Base-by-base conservation (phyloP, 129 eudicot species). In the Centrapalus pauciflorus region DNA sequence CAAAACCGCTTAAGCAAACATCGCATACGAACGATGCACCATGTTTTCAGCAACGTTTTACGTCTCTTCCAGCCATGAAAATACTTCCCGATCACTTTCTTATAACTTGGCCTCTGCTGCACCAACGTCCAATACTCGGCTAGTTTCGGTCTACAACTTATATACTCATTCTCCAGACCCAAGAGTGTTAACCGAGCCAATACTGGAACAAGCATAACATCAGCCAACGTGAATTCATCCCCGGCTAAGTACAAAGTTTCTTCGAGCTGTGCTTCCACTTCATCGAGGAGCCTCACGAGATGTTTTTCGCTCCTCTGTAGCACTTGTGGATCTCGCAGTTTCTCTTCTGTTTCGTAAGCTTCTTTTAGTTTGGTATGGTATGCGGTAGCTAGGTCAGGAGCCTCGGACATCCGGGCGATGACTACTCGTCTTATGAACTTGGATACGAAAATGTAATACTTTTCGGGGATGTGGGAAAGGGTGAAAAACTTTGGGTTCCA, bases 401-500 rank as follows among this genome's bases (percentile, higher is more conserved):
- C 76, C 59, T 92, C 95, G 0, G 97, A 84, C 98, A 92, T 92
- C 12, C 98, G 77, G 43, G 98, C 94, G 10, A 92, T 92, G 34
- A 88, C 64, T 11, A 92, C 89, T 0, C 89, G 90, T 67, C 98
- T 81, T 19, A 83, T 17, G 79, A 92, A 92, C 59, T 88, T 92
- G 4, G 88, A 76, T 21, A 82, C 86, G 34, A 58, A 72, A 25
- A 74, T 56, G 54, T 83, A 89, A 52, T 91, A 62, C 51, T 91
- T 85, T 37, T 73, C 85, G 3, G 96, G 97, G 73, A 85, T 58
- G 74, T 87, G 97, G 61, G 89, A 81, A 38, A 87, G 82, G 21
- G 97, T 91, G 74, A 91, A 91, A 74, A 76, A 85, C 71, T 85
- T 88, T 13, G 97, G 88, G 67, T 87, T 85, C 97, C 97, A 91